Conservation (phyloP, 1,284 basidiomycete genomes). For the Boletus albobrunnescens region DNA sequence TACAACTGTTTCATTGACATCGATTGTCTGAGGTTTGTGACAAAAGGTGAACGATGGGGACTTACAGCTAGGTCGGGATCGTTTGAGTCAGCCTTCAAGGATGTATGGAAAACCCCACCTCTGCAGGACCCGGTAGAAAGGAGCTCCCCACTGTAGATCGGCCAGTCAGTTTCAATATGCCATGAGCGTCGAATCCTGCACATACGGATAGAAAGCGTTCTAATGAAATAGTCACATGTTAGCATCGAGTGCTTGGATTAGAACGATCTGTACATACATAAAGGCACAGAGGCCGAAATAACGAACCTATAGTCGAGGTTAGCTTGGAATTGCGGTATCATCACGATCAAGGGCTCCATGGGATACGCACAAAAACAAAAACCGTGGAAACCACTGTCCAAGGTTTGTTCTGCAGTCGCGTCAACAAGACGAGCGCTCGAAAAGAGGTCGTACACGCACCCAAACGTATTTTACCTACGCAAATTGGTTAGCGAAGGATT, state of each 20-base stretch:
- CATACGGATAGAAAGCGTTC: not conserved
- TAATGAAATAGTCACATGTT: not conserved
- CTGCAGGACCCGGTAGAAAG: no score
- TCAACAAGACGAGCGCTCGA: not conserved
- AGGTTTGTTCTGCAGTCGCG: slow-evolving; percentile 1
- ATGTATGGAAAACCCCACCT: no score
- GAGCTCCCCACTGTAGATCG: not conserved
- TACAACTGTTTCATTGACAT: no score
- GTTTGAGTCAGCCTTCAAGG: no score
- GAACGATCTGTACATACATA: not conserved
- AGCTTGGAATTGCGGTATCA: not conserved
- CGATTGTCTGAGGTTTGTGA: no score
- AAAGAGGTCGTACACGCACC: not conserved
- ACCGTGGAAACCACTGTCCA: slow-evolving; percentile 9
- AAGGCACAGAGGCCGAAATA: not conserved
- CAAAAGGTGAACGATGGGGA: no score
- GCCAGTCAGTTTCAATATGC: not conserved
- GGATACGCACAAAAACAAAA: slow-evolving; percentile 5
- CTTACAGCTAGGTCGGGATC: no score
- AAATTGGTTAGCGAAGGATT: no score
- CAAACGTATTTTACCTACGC: slow-evolving; percentile 13
- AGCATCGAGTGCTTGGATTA: not conserved
- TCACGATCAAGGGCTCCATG: no score
- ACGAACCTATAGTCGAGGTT: not conserved
- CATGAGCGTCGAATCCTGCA: not conserved